Conservation (phyloP, 2,329 filamentous ascomycete species). For the Paecilomyces variotii region DNA sequence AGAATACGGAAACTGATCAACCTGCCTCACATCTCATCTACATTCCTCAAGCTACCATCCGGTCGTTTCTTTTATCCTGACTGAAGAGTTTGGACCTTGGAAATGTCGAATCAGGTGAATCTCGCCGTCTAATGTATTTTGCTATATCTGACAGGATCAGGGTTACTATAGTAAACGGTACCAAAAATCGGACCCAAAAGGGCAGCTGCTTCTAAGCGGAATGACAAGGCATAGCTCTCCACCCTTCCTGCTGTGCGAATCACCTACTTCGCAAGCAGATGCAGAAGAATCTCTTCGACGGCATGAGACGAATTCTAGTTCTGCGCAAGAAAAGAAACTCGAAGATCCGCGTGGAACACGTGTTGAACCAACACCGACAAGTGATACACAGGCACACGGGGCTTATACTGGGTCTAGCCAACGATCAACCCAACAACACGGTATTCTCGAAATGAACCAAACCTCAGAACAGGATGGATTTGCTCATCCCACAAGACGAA, state of each 20-base stretch:
- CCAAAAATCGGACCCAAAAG: background rate
- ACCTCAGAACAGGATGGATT: background rate
- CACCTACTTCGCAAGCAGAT: background rate
- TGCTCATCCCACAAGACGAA: constrained; percentile 1
- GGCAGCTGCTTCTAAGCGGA: background rate
- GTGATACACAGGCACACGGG: too few species aligned
- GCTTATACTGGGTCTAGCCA: too few species aligned
- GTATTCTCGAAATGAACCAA: background rate
- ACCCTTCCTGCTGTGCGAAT: background rate
- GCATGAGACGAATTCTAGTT: too few species aligned
- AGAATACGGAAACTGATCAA: background rate
- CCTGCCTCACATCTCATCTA: background rate
- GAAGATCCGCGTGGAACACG: too few species aligned
- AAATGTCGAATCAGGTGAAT: background rate
- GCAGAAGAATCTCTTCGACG: too few species aligned
- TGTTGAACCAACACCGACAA: too few species aligned
- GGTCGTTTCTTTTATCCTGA: background rate
- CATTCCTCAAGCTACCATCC: background rate
- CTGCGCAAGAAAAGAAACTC: too few species aligned
- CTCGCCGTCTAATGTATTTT: background rate
- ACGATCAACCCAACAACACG: background rate
- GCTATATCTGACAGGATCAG: background rate
- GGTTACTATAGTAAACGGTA: background rate
- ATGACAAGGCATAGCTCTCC: background rate
- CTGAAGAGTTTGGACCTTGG: background rate